Evolutionary conservation across 208 protist genomes (phyloP), one percentile per base, ranked within the genome.

Genomic region (Trypanosoma conorhini): DNA sequence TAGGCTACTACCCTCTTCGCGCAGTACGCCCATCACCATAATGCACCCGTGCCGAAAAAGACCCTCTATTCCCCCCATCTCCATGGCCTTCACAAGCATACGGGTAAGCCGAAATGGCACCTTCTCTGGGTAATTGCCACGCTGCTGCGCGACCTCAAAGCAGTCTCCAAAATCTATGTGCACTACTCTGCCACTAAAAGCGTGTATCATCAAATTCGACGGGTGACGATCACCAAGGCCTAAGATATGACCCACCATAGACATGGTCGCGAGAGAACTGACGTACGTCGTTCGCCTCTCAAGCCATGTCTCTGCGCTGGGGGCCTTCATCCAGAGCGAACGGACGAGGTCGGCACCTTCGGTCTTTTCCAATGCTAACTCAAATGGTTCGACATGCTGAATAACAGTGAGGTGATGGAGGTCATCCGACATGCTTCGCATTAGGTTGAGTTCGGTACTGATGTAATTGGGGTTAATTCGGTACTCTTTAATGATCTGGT

Each of bases 91-190:
- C 54, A 99, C 91, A 8, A 99, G 89, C 98, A 99, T 99, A 40
- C 99, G 92, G 15, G 99, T 99, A 15, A 99, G 93, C 13, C 99
- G 92, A 93, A 99, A 99, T 4, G 99, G 99, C 19, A 99, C 94
- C 63, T 97, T 98, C 81, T 99, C 99, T 3, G 99, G 99, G 67
- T 97, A 99, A 38, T 98, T 97, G 30, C 98, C 96, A 59, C 99
- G 81, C 19, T 94, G 85, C 88, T 99, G 98, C 4, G 99, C 99
- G 13, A 99, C 98, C 75, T 99, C 99, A 81, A 99, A 99, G 81
- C 99, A 99, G 81, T 99, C 99, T 75, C 99, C 99, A 88, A 99
- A 99, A 91, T 99, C 99, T 81, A 99, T 99, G 89, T 99, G 99
- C 56, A 99, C 87, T 24, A 99, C 93, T 62, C 99, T 97, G 57